These are phyloP conservation scores for Lasiosphaeris hirsuta DNA, from an alignment of 495 filamentous ascomycete species.

Conservation along the genomic window DNA sequence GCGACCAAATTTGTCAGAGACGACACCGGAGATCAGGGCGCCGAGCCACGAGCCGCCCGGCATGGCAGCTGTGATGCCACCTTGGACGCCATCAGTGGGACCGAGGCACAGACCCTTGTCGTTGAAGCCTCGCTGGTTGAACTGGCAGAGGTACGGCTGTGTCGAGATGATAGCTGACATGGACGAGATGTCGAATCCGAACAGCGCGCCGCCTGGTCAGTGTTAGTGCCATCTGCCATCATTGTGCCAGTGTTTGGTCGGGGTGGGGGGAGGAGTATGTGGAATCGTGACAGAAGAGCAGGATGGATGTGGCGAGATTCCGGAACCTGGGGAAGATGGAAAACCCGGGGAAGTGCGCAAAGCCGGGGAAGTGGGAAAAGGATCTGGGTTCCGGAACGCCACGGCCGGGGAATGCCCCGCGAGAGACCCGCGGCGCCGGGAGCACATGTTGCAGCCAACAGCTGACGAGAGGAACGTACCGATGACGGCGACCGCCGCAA, in stretches of 20 bases:
- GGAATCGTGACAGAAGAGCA: too few relatives aligned
- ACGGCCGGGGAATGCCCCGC: too few relatives aligned
- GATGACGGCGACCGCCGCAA: conserved; percentile 70
- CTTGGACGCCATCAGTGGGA: conserved; percentile 47
- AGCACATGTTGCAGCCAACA: not conserved
- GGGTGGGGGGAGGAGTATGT: not conserved
- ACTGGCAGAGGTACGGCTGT: conserved; percentile 61
- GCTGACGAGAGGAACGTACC: conserved; percentile 28
- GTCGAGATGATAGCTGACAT: conserved; percentile 73
- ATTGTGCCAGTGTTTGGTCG: not conserved
- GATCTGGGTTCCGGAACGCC: too few relatives aligned
- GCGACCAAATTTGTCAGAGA: conserved; percentile 66
- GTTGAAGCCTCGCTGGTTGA: conserved; percentile 48
- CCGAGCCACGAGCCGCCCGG: conserved; percentile 73
- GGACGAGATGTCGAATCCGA: conserved; percentile 81
- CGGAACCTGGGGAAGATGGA: too few relatives aligned
- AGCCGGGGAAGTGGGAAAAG: too few relatives aligned
- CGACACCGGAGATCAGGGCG: conserved; percentile 61
- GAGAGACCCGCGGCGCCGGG: too few relatives aligned
- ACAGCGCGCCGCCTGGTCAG: conserved; percentile 65
- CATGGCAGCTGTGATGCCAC: conserved; percentile 68
- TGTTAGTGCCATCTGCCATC: conserved; percentile 12
- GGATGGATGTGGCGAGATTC: too few relatives aligned
- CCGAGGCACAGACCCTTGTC: conserved; percentile 44
- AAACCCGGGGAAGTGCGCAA: too few relatives aligned